Evolutionary conservation across 2,329 filamentous ascomycete species (phyloP).

Genomic region (Hortaea werneckii): DNA sequence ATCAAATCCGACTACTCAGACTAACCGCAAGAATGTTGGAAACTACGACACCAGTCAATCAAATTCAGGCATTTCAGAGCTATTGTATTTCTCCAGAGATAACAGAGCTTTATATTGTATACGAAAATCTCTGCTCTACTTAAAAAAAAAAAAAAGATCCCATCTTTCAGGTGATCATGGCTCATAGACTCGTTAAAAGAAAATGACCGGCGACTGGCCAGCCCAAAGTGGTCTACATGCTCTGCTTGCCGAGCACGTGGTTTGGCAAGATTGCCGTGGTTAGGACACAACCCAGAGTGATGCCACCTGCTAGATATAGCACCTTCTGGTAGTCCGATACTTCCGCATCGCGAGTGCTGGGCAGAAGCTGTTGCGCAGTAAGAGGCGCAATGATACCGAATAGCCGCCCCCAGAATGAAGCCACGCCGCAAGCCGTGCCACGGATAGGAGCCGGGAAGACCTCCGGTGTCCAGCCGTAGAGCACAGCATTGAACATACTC

Average conservation of each 20-base stretch:
- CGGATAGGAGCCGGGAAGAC: slow-evolving; percentile 42
- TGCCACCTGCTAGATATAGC: slow-evolving; percentile 46
- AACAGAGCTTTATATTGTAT: too few species aligned
- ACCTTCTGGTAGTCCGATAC: slow-evolving; percentile 22
- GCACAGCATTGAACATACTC: slow-evolving; percentile 34
- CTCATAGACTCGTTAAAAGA: too few species aligned
- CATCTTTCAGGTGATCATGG: too few species aligned
- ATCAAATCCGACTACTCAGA: too few species aligned
- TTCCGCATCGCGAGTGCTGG: slow-evolving; percentile 7
- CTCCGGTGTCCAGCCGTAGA: slow-evolving; percentile 45
- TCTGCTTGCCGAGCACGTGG: slow-evolving; percentile 25
- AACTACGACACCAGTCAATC: too few species aligned
- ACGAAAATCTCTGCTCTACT: too few species aligned
- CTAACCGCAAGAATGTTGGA: too few species aligned
- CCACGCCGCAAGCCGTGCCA: slow-evolving; percentile 45
- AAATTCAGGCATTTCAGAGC: too few species aligned
- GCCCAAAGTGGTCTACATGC: slow-evolving; percentile 13
- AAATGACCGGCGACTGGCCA: too few species aligned
- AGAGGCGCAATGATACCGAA: slow-evolving; percentile 50
- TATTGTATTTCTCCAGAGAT: too few species aligned
- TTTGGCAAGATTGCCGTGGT: slow-evolving; percentile 41
- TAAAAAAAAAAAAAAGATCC: too few species aligned
- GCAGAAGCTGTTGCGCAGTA: slow-evolving; percentile 39
- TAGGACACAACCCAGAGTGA: slow-evolving; percentile 44
- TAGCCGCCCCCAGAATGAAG: slow-evolving; percentile 49